Evolutionary conservation across 768 basidiomycete genomes (phyloP), one percentile per base, ranked within the genome.

Genomic region (Nidularia pulvinata): DNA sequence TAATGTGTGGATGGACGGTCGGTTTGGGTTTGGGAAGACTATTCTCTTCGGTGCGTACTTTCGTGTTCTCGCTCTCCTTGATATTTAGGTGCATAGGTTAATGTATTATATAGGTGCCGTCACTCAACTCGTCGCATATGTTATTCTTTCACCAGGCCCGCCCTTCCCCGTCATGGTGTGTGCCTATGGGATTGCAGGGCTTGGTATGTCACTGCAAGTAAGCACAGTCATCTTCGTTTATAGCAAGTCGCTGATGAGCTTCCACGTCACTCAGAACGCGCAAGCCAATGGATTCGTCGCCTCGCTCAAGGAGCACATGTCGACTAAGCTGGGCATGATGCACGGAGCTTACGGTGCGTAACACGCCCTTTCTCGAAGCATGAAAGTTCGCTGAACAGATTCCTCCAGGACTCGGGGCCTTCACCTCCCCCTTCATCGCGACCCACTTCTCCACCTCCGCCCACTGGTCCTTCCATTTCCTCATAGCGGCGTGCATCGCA

Each of bases 391-490:
- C n/a, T n/a, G n/a, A n/a, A n/a, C n/a, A n/a, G n/a, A n/a, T 43
- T 30, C n/a, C 19, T 43, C 46, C 46, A 65, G 64, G 73, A 43
- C 55, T 67, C 14, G 83, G 84, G 0, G 82, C 83, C 6, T 62
- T 85, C 11, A 61, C 71, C 10, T 69, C 87, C 0, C 89, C 89
- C 0, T 73, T 89, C 22, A 75, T 83, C 0, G 76, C 89, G 0
- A 91, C 89, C 0, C 80, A 85, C 49, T 90, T 91, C 56, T 73
- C 83, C 2, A 70, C 74, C 35, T 54, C 73, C 33, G 59, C 56
- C 0, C 70, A 69, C 43, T 89, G 88, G 86, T 83, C 80, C 3
- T 82, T 83, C 57, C 82, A 88, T 60, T 89, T 83, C 61, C 72
- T 88, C 34, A 67, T 69, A 6, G 85, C 83, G 0, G 61, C 86